Evolutionary conservation across 148 eudicot genomes (phyloP).

Genomic region (Cornus kousa): DNA sequence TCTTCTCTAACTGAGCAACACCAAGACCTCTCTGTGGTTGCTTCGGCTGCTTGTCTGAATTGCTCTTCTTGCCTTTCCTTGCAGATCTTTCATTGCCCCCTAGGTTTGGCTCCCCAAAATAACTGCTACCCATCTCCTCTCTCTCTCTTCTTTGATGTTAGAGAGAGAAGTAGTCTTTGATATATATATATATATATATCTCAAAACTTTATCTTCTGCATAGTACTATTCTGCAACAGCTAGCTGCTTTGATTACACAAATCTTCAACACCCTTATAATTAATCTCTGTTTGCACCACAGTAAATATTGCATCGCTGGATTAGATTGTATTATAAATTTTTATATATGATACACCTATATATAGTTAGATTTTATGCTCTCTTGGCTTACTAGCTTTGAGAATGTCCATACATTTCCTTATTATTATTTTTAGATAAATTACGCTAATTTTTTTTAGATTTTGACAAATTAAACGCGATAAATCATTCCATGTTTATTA

Average conservation of each 20-base stretch:
- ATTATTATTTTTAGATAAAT: no score
- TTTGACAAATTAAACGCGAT: no score
- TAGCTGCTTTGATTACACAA: not conserved
- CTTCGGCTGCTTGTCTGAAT: slow-evolving; percentile 55
- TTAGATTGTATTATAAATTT: slow-evolving; percentile 30
- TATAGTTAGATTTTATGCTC: no score
- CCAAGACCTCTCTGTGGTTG: slow-evolving; percentile 90
- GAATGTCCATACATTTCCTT: no score
- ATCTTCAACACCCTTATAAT: slow-evolving; percentile 20
- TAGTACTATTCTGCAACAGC: no score
- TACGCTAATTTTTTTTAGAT: no score
- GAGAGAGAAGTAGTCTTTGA: slow-evolving; percentile 5
- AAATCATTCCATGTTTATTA: no score
- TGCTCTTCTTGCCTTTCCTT: slow-evolving; percentile 51
- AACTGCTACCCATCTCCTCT: slow-evolving; percentile 44
- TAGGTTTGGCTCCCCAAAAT: slow-evolving; percentile 43
- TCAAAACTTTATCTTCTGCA: no score
- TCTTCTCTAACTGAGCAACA: slow-evolving; percentile 82
- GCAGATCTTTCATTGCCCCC: slow-evolving; percentile 46
- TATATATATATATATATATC: not conserved
- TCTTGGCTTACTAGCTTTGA: no score
- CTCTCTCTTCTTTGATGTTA: not conserved
- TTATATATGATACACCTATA: slow-evolving; percentile 1
- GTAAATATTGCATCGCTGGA: slow-evolving; percentile 41
- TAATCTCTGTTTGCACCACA: slow-evolving; percentile 13